Base-by-base conservation (phyloP, 495 filamentous ascomycete species). In the Hypoxylon rickii region DNA sequence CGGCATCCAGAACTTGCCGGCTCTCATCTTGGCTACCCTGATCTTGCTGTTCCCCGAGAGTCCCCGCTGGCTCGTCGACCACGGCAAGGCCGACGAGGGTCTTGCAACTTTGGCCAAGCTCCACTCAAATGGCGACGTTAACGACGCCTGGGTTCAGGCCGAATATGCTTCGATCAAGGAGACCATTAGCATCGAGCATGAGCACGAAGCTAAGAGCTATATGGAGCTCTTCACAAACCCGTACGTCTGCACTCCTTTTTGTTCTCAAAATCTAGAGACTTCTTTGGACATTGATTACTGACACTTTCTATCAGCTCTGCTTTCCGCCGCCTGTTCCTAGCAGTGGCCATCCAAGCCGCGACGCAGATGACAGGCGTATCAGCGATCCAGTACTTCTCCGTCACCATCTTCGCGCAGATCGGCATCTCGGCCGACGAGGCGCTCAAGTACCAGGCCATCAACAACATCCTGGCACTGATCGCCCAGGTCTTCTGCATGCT, bases 361-460 rank as follows among this genome's bases (percentile, higher is more conserved):
- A 78, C 83, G 12, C 87, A 90, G 61, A 86, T 89, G 86, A 89
- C 86, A 0, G 86, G 86, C 53, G 86, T 88, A 2, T 83, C 80
- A 3, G 86, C 86, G 0, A 88, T 89, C 61, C 86, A 89, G 73
- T 88, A 90, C 64, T 89, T 86, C 65, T 83, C 79, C 12, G 82
- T 85, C n/a, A 75, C 63, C 0, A 88, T 89, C 57, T 86, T 83
- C 67, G 71, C 65, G 8, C 82, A 88, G 62, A 89, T 89, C 68
- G 87, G 87, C 10, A 87, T 90, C 58, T 65, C 68, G 4, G 77
- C 79, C 21, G 76, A 83, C 45, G 73, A 82, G n/a, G 83, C 87
- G 2, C 78, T 89, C 42, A 78, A 85, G 45, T 90, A 89, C 69
- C 86, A 89, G 65, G 85, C 83, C 18, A 89, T 88, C 66, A 86